Conservation (phyloP, 116 monocot genomes). For the Zostera marina region DNA sequence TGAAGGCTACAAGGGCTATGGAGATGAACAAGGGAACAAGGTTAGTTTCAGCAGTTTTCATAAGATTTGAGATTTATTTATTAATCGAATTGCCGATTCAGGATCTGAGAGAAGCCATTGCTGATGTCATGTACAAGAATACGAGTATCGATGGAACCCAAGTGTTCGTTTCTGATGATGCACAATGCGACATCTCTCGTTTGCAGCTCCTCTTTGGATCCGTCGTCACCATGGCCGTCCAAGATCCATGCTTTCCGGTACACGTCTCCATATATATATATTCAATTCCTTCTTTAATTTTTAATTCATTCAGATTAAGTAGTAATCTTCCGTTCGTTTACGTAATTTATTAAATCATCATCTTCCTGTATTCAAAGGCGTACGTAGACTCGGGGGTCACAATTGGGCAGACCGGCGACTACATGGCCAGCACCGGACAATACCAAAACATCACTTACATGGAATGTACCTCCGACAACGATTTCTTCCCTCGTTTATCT, state of each 20-base stretch:
- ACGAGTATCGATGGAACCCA: conserved; percentile 37
- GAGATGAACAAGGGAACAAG: conserved; percentile 79
- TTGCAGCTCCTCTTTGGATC: conserved; percentile 73
- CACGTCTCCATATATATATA: no score
- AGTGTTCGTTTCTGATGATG: conserved; percentile 79
- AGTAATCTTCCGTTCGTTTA: no score
- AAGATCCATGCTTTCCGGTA: conserved; percentile 94
- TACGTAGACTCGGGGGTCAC: conserved; percentile 70
- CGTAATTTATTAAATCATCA: no score
- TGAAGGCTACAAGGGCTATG: conserved; percentile 80
- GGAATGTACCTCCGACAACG: conserved; percentile 52
- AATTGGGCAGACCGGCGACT: conserved; percentile 52
- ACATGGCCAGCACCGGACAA: conserved; percentile 10
- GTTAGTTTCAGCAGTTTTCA: conserved; percentile 2
- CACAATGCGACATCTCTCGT: conserved; percentile 73
- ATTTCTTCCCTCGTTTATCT: conserved; percentile 62
- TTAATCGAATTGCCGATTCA: conserved; percentile 8
- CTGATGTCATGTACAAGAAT: conserved; percentile 33
- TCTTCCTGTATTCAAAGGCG: conserved; percentile 49
- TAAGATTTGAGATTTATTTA: not conserved
- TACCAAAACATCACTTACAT: conserved; percentile 55
- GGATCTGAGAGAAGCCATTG: conserved; percentile 52
- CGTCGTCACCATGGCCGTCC: conserved; percentile 59
- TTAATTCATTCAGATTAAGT: no score
- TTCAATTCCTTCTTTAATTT: no score